Base-by-base conservation (phyloP, 1,139 yeast genomes). In the Zygosaccharomyces pseudobailii region DNA sequence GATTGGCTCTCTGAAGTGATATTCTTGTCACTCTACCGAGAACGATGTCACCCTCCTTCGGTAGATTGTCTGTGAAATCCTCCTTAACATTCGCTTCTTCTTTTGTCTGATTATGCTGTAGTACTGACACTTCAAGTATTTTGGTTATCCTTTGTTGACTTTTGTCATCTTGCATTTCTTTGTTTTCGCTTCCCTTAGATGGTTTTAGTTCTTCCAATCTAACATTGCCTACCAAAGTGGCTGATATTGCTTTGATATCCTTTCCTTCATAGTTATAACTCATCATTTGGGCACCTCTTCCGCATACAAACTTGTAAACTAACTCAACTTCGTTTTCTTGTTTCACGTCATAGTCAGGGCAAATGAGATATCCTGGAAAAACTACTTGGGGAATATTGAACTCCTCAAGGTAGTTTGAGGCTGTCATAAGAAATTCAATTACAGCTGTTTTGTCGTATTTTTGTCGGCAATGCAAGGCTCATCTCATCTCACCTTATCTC, bases 11-110 rank as follows among this genome's bases (percentile, higher is more conserved):
- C 52, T 78, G 79, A 42, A 66, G 58, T 22, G 75, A 70, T 40
- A 92, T 75, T 56, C 83, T 77, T 17, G 84, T 81, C 24, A 92
- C 86, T 46, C 82, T 74, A 0, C 88, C 89, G 22, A 92, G 71
- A 3, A 94, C 97, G 10, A 84, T 67, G 63, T 90, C 96, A 37
- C 87, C 86, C 54, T 88, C 96, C 53, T 80, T 79, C 3, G 98
- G 97, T 47, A 92, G 71, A 49, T 75, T 76, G 45, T 76, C 80
- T 19, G 81, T 57, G 44, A 73, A 72, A 24, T 69, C 61, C 20
- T 56, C 52, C 36, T 68, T 42, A 60, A 49, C 59, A 33, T 45
- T 45, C 28, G 34, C 38, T 20, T 58, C 59, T 30, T 42, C 22
- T 6, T 33, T 22, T 17, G 28, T n/a, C 63, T 56, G 28, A 53